Base-by-base conservation (phyloP, 1,139 yeast genomes). In the Petasospora rhodanensis region DNA sequence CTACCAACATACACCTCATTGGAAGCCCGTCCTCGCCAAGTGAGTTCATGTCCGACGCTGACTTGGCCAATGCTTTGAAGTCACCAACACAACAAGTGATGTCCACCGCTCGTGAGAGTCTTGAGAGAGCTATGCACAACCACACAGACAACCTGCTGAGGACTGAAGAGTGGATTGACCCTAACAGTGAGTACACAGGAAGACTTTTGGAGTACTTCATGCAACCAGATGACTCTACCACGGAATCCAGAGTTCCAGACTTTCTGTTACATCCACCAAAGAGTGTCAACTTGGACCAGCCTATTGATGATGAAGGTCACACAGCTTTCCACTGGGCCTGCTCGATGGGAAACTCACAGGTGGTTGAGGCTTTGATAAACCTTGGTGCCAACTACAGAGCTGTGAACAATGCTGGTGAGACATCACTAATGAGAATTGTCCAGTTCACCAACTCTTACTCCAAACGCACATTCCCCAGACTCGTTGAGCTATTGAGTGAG, bases 271-370 rank as follows among this genome's bases (percentile, higher is more conserved):
- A 75, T 41, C 85, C 89, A 1, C 91, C 94, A 1, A 65, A 66
- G 19, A 86, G 80, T 40, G 79, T 82, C 48, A 75, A 81, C 47
- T 73, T 83, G 43, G 83, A 84, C 58, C 83, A 75, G 43, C 73
- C 91, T 7, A 86, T 91, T 34, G 98, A 91, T 53, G 94, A 86
- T 39, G 96, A 91, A 55, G 94, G 96, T 1, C 95, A 91, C 52
- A 84, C 96, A 0, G 89, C 96, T 0, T 76, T 91, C 47, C 97
- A 91, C 57, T 89, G 97, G 97, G 95, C 97, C 0, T 83, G 96
- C 27, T 83, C 97, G 0, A 80, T 91, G 68, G 97, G 96, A 5
- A 78, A 80, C 47, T 62, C 78, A 28, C 74, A 73, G 24, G 78
- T 87, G 54, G 78, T 85, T 29, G 89, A 82, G 45, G 68, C 85